Percentiles rank a stretch among this genome's conserved stretches.
Conservation (phyloP, 139 green algal species). For the Tetraselmis striata region DNA sequence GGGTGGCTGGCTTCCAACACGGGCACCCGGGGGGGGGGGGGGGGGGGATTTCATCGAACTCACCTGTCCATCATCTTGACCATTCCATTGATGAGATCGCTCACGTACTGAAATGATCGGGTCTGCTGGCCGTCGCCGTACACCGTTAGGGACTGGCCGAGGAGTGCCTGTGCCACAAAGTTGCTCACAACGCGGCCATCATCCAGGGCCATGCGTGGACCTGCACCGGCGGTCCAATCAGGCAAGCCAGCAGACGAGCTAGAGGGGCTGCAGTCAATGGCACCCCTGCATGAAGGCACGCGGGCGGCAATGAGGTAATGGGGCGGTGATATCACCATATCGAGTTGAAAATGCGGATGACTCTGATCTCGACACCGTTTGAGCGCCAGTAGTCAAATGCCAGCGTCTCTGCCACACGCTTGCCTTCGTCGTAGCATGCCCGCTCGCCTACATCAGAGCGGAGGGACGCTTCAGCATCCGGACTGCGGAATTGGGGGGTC, state of each 20-base stretch:
- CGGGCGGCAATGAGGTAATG: too few relatives aligned
- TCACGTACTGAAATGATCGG: conserved; percentile 94
- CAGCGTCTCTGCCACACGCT: conserved; percentile 94
- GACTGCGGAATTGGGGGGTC: too few relatives aligned
- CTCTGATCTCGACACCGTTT: not conserved
- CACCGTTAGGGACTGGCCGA: conserved; percentile 78
- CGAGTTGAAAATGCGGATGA: conserved; percentile 99
- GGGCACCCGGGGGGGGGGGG: too few relatives aligned
- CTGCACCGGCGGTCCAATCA: too few relatives aligned
- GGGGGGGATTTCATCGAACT: too few relatives aligned
- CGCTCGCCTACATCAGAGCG: too few relatives aligned
- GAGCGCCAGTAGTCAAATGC: conserved; percentile 83
- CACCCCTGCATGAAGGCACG: too few relatives aligned
- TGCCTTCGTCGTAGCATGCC: conserved; percentile 98
- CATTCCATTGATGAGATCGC: conserved; percentile 81
- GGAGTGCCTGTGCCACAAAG: conserved; percentile 90
- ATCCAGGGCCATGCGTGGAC: conserved; percentile 95
- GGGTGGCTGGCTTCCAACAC: too few relatives aligned
- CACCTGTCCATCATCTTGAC: conserved; percentile 76
- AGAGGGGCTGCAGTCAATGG: too few relatives aligned
- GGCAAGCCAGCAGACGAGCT: too few relatives aligned
- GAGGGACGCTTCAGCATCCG: too few relatives aligned
- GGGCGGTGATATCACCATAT: too few relatives aligned
- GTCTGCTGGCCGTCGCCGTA: conserved; percentile 96
- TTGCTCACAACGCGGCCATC: conserved; percentile 98